Conservation (phyloP, 441 rosid genomes). For the Erodium trifolium region DNA sequence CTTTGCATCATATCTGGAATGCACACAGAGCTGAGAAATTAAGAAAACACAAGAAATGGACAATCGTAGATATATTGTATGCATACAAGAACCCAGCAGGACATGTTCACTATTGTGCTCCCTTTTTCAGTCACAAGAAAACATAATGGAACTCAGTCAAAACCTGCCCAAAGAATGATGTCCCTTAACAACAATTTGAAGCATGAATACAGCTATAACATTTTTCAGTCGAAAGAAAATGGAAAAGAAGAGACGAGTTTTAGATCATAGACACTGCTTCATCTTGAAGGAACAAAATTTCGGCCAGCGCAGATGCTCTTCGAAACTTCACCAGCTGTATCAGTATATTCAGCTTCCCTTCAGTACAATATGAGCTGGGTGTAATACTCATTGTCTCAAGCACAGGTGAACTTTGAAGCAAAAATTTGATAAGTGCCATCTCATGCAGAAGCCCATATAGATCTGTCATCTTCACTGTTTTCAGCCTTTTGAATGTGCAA, state of each 20-base stretch:
- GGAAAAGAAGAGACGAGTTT: neutral
- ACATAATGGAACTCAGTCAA: neutral
- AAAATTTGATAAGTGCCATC: conserved; percentile 66
- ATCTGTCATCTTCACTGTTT: conserved; percentile 57
- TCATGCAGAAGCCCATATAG: conserved; percentile 60
- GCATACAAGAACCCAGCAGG: no score
- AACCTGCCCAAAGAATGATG: neutral
- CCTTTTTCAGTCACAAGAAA: no score
- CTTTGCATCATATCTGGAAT: neutral
- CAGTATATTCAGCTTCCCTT: conserved; percentile 49
- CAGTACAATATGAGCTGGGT: conserved; percentile 43
- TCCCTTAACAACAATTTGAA: neutral
- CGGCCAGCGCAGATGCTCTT: conserved; percentile 67
- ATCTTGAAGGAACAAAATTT: conserved; percentile 52
- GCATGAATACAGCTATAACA: neutral
- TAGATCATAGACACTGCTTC: conserved; percentile 19
- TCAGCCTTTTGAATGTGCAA: conserved; percentile 45
- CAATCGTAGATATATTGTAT: no score
- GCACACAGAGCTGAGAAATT: neutral
- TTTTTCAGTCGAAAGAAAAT: neutral
- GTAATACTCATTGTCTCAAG: conserved; percentile 53
- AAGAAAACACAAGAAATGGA: neutral
- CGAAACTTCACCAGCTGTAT: conserved; percentile 55
- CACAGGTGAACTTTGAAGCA: conserved; percentile 58
- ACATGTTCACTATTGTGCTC: no score